A percentile compares a stretch with the other conserved stretches of the same genome.
Conservation (phyloP, 106 monocot genomes). For the Agapanthus africanus region DNA sequence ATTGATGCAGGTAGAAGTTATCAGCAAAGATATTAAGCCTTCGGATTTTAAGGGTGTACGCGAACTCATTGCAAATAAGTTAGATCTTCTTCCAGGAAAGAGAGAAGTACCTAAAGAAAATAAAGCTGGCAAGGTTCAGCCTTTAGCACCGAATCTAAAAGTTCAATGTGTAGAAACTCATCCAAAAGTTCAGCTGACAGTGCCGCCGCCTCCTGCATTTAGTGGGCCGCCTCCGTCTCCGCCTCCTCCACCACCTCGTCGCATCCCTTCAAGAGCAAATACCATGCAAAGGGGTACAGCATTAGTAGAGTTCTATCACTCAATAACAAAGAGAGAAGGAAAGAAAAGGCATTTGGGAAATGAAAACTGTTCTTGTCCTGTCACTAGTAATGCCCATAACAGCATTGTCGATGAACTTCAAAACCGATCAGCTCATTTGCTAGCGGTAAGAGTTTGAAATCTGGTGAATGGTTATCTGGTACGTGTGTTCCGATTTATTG, state of each 20-base stretch:
- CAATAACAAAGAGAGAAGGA: slow-evolving; percentile 19
- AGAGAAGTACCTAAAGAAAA: slow-evolving; percentile 1
- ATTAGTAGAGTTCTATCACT: slow-evolving; percentile 70
- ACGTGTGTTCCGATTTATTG: neutral
- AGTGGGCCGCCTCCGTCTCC: slow-evolving; percentile 6
- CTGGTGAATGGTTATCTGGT: neutral
- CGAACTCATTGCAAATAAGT: slow-evolving; percentile 21
- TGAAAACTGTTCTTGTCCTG: slow-evolving; percentile 18
- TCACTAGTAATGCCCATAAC: slow-evolving; percentile 35
- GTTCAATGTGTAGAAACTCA: slow-evolving; percentile 6
- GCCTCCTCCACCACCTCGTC: slow-evolving; percentile 23
- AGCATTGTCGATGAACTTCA: slow-evolving; percentile 87
- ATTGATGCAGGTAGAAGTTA: slow-evolving; percentile 16
- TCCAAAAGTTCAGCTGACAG: slow-evolving; percentile 1
- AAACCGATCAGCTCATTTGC: slow-evolving; percentile 70
- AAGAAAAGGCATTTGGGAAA: slow-evolving; percentile 26
- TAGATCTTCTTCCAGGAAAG: slow-evolving; percentile 9
- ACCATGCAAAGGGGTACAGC: slow-evolving; percentile 40
- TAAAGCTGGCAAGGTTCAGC: neutral
- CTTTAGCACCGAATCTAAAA: neutral
- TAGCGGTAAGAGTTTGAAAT: slow-evolving; percentile 38
- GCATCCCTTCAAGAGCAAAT: slow-evolving; percentile 12
- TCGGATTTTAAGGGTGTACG: slow-evolving; percentile 17
- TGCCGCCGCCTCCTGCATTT: slow-evolving; percentile 11
- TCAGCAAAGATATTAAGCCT: slow-evolving; percentile 1